phyloP scores from a whole-genome alignment of 1,284 basidiomycete genomes.

The Apiotrichum montevideense region DNA sequence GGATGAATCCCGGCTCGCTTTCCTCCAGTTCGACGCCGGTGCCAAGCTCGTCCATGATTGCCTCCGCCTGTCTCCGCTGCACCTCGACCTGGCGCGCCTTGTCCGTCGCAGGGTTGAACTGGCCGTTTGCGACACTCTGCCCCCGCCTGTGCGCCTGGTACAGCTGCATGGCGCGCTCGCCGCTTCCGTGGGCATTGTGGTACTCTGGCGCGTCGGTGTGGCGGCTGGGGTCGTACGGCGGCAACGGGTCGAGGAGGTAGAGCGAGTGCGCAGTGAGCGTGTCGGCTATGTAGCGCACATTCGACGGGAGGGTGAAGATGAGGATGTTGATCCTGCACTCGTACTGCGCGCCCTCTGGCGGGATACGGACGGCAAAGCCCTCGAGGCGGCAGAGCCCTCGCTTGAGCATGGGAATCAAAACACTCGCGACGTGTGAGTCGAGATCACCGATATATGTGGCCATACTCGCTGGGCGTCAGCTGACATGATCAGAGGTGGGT shows the following conservation, averaged over 20 bases:
- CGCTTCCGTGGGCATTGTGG: slow-evolving; percentile 70
- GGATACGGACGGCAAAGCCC: slow-evolving; percentile 51
- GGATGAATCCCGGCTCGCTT: slow-evolving; percentile 80
- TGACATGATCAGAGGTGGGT: background rate
- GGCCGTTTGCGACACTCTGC: background rate
- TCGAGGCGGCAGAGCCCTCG: slow-evolving; percentile 79
- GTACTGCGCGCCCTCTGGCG: slow-evolving; percentile 39
- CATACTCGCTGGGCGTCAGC: slow-evolving; percentile 21
- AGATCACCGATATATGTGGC: slow-evolving; percentile 72
- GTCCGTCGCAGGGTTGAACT: slow-evolving; percentile 41
- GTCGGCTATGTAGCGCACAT: slow-evolving; percentile 71
- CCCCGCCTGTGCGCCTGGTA: slow-evolving; percentile 17
- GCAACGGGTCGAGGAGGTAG: slow-evolving; percentile 70
- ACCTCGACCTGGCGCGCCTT: slow-evolving; percentile 79
- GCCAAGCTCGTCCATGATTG: slow-evolving; percentile 81
- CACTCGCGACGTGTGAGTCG: slow-evolving; percentile 70
- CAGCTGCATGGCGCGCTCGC: slow-evolving; percentile 22
- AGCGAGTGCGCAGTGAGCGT: slow-evolving; percentile 64
- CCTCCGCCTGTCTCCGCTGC: slow-evolving; percentile 86
- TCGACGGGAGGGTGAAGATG: slow-evolving; percentile 85
- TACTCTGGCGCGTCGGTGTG: slow-evolving; percentile 62
- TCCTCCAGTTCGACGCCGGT: slow-evolving; percentile 79
- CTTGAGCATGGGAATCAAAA: slow-evolving; percentile 70
- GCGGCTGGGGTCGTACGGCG: slow-evolving; percentile 53
- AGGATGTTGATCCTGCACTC: slow-evolving; percentile 66